These are phyloP conservation scores for Peribolospora baueri DNA, from an alignment of 768 basidiomycete genomes.

Conservation along the genomic window DNA sequence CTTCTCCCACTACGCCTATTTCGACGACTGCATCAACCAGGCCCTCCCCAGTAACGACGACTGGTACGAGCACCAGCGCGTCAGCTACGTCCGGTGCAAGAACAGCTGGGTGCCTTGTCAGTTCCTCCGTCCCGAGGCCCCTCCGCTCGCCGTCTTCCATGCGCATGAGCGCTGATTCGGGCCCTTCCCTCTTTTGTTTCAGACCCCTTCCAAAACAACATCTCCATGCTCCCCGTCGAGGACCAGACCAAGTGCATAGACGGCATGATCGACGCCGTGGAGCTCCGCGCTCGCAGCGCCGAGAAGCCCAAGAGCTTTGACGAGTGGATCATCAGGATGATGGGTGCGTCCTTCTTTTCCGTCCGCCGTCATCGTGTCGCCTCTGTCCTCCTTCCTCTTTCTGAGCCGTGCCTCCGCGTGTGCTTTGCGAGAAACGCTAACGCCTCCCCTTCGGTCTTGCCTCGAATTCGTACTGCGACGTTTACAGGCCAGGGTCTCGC, in stretches of 20 bases:
- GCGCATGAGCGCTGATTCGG: background rate
- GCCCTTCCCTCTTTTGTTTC: background rate
- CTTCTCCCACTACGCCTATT: slow-evolving; percentile 23
- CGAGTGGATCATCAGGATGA: slow-evolving; percentile 22
- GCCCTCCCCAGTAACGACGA: slow-evolving; percentile 19
- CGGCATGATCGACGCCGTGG: slow-evolving; percentile 21
- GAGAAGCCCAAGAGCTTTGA: slow-evolving; percentile 21
- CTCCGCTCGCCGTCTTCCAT: background rate
- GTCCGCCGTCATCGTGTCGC: too few relatives aligned
- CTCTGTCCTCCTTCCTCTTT: too few relatives aligned
- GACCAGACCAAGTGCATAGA: slow-evolving; percentile 20
- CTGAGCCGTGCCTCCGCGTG: background rate
- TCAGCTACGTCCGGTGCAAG: slow-evolving; percentile 20
- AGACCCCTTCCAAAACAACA: slow-evolving; percentile 21
- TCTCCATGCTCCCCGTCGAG: slow-evolving; percentile 19
- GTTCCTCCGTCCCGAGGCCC: slow-evolving; percentile 5
- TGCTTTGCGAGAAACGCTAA: background rate
- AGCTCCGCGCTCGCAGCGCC: slow-evolving; percentile 14
- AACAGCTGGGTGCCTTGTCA: slow-evolving; percentile 21
- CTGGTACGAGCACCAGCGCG: slow-evolving; percentile 22
- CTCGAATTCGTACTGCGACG: background rate
- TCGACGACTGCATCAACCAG: slow-evolving; percentile 20
- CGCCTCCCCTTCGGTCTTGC: background rate
- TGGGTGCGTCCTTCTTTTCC: slow-evolving; percentile 10
- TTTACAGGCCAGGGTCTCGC: slow-evolving; percentile 19